These are phyloP conservation scores for Teratosphaeria pseudoeucalypti DNA, from an alignment of 2,329 filamentous ascomycete species.

Conservation along the genomic window DNA sequence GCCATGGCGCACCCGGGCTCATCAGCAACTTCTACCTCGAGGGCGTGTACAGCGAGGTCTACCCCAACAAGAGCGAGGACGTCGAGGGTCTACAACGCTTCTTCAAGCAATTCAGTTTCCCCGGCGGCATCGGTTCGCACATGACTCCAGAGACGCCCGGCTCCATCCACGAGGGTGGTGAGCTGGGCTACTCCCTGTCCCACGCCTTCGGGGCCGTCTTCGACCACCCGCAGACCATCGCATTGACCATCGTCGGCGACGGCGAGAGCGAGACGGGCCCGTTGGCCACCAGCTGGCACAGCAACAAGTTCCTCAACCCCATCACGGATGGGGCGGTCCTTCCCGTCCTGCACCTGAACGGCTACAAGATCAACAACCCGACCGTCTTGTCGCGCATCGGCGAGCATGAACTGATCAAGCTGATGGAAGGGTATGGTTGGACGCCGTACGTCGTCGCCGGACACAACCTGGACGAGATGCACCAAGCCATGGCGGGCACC, in stretches of 20 bases:
- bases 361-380: constrained; percentile 78
- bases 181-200: constrained; percentile 71
- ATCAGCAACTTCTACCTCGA: constrained; percentile 69
- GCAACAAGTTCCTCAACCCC: constrained; percentile 72
- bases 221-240: constrained; percentile 63
- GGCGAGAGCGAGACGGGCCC: constrained; percentile 75
- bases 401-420: constrained; percentile 58
- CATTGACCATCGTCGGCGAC: constrained; percentile 68
- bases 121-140: constrained; percentile 67
- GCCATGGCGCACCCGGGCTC: constrained; percentile 66
- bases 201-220: constrained; percentile 71
- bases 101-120: constrained; percentile 78
- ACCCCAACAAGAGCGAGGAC: constrained; percentile 61
- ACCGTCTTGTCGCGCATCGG: constrained; percentile 63
- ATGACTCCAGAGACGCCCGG: constrained; percentile 71
- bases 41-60: constrained; percentile 67
- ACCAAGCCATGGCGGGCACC: constrained; percentile 71
- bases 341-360: constrained; percentile 68
- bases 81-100: constrained; percentile 60
- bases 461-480: constrained; percentile 62
- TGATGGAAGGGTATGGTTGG: constrained; percentile 69
- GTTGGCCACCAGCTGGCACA: constrained; percentile 70
- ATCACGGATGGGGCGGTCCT: constrained; percentile 68
- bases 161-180: constrained; percentile 63
- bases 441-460: constrained; percentile 73